A percentile compares a stretch with the other conserved stretches of the same genome.
phyloP scores from a whole-genome alignment of 345 rosid genomes.

The Linum usitatissimum region DNA sequence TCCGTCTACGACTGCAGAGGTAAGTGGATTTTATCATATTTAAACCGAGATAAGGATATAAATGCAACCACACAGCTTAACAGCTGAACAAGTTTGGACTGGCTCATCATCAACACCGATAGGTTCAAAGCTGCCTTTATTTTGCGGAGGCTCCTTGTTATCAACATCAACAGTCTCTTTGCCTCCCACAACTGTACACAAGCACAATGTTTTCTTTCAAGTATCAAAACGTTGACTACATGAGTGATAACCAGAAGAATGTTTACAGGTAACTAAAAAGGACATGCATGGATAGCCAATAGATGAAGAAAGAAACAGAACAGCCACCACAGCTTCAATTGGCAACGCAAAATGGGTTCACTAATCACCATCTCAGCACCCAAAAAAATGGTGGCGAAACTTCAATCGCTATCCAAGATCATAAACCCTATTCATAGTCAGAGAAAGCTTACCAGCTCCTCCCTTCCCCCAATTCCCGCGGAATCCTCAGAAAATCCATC shows the following conservation, averaged over 20 bases:
- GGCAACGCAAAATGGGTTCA: not conserved
- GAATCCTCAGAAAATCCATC: too few relatives aligned
- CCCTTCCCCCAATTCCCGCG: not conserved
- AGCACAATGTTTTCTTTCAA: not conserved
- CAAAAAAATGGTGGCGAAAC: not conserved
- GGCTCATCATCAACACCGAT: not conserved
- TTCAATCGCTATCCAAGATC: not conserved
- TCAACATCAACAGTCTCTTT: not conserved
- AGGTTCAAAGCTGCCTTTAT: not conserved
- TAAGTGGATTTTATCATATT: not conserved
- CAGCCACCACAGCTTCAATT: not conserved
- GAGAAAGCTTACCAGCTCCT: not conserved
- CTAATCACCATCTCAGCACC: not conserved
- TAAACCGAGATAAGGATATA: not conserved
- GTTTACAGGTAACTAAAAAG: not conserved
- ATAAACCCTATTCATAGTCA: not conserved
- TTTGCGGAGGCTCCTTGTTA: not conserved
- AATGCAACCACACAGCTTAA: not conserved
- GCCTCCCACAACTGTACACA: not conserved
- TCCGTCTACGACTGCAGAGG: not conserved
- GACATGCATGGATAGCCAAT: too few relatives aligned
- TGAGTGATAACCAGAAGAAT: not conserved
- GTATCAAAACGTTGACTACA: not conserved
- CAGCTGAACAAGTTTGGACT: not conserved
- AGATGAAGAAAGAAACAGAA: too few relatives aligned